A percentile compares a stretch with the other conserved stretches of the same genome.
phyloP scores from a whole-genome alignment of 345 rosid species.

The Pugionium cornutum region DNA sequence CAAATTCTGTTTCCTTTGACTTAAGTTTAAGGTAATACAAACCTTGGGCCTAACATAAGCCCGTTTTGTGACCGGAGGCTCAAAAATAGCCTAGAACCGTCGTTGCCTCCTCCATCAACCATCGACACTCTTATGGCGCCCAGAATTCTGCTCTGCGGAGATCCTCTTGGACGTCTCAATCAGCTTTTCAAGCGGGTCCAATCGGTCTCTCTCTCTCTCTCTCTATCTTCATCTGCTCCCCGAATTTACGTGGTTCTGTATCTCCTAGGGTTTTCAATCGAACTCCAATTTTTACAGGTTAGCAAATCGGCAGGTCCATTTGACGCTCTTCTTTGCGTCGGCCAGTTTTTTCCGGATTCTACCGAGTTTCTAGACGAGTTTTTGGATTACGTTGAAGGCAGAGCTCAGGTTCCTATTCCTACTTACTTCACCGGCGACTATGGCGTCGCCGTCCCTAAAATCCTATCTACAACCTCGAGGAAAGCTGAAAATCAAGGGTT shows the following conservation, averaged over 20 bases:
- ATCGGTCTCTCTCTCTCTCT: conserved; percentile 47
- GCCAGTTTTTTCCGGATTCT: conserved; percentile 82
- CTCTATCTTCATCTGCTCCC: background rate
- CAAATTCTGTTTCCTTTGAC: too few relatives aligned
- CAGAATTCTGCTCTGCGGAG: conserved; percentile 79
- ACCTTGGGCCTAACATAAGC: background rate
- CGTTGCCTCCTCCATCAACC: background rate
- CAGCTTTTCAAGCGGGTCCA: conserved; percentile 87
- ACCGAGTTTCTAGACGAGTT: conserved; percentile 63
- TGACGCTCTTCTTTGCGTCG: conserved; percentile 75
- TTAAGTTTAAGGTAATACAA: too few relatives aligned
- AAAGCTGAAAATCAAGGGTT: conserved; percentile 68
- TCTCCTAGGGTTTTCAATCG: conserved; percentile 33
- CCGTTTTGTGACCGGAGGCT: background rate
- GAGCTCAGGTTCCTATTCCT: conserved; percentile 64
- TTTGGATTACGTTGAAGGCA: conserved; percentile 59
- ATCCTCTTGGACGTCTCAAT: conserved; percentile 74
- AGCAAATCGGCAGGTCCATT: conserved; percentile 85
- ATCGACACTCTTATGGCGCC: conserved; percentile 57
- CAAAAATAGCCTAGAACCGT: conserved; percentile 7
- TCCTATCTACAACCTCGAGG: conserved; percentile 52
- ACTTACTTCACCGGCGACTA: conserved; percentile 89
- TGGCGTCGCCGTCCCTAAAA: conserved; percentile 67
- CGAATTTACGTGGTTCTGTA: background rate
- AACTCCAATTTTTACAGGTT: conserved; percentile 47